Evolutionary conservation across 306 rosid genomes (phyloP).

Genomic region (Hippophae tibetana): DNA sequence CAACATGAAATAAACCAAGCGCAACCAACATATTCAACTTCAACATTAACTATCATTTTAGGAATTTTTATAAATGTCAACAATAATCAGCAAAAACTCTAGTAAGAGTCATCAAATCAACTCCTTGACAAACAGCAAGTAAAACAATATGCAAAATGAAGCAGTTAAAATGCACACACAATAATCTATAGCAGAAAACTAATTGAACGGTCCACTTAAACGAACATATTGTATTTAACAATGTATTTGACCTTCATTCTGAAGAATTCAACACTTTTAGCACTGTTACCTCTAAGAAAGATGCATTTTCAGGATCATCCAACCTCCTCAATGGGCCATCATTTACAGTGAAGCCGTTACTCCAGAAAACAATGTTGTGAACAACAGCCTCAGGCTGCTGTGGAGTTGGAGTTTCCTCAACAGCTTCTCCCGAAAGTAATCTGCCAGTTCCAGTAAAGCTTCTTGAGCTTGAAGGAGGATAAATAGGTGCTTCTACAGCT

Average conservation of each 20-base stretch:
- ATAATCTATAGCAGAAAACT: no score
- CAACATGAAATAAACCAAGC: no score
- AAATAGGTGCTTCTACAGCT: conserved; percentile 75
- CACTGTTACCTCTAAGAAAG: conserved; percentile 69
- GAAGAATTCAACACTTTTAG: conserved; percentile 5
- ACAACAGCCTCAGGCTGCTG: conserved; percentile 69
- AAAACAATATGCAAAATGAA: no score
- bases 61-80: background rate
- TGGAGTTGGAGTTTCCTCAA: conserved; percentile 45
- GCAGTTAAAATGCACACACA: no score
- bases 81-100: background rate
- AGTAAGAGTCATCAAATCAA: no score
- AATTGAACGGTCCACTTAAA: no score
- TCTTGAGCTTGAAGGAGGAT: conserved; percentile 74
- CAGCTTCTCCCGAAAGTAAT: conserved; percentile 73
- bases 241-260: background rate
- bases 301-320: conserved; percentile 94
- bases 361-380: conserved; percentile 93
- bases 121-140: no score
- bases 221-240: no score
- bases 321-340: conserved; percentile 91
- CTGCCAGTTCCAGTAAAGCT: conserved; percentile 89
- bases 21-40: no score
- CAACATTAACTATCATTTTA: no score
- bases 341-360: conserved; percentile 76